Evolutionary conservation across 768 basidiomycete genomes (phyloP).

Genomic region (Sutorius australiensis): DNA sequence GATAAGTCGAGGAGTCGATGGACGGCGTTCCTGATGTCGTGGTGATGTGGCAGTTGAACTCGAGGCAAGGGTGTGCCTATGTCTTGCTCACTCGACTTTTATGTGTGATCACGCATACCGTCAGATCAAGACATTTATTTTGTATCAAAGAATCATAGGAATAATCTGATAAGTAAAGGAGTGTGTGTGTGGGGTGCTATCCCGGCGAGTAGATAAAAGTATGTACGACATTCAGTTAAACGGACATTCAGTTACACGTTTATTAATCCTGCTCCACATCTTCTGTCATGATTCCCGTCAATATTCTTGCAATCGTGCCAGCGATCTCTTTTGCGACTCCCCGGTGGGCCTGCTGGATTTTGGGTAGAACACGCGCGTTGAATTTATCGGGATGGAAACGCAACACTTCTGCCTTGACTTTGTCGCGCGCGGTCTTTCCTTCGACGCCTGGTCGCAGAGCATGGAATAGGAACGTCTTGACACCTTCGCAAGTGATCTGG

Average conservation of each 20-base stretch:
- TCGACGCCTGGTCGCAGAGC: constrained; percentile 27
- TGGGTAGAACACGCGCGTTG: constrained; percentile 33
- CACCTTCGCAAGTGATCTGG: constrained; percentile 34
- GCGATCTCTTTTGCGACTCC: constrained; percentile 35
- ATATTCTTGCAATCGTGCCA: constrained; percentile 38
- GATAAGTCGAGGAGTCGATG: no score
- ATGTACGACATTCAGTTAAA: not conserved
- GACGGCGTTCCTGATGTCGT: no score
- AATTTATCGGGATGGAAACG: constrained; percentile 59
- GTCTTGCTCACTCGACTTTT: no score
- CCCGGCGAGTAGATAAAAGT: not conserved
- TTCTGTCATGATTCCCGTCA: constrained; percentile 36
- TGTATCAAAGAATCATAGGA: not conserved
- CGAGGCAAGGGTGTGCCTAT: no score
- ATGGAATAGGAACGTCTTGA: constrained; percentile 41
- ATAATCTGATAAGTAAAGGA: not conserved
- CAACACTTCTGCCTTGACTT: constrained; percentile 43
- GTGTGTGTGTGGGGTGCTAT: not conserved
- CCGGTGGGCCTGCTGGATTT: constrained; percentile 33
- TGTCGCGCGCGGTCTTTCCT: constrained; percentile 34
- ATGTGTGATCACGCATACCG: not conserved
- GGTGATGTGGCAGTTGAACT: no score
- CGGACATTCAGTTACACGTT: not conserved
- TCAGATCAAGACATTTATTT: not conserved
- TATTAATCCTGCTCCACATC: constrained; percentile 4